Evolutionary conservation across 2,329 filamentous ascomycete genomes (phyloP), one percentile per base, ranked within the genome.

Genomic region (Chaetomium strumarium): DNA sequence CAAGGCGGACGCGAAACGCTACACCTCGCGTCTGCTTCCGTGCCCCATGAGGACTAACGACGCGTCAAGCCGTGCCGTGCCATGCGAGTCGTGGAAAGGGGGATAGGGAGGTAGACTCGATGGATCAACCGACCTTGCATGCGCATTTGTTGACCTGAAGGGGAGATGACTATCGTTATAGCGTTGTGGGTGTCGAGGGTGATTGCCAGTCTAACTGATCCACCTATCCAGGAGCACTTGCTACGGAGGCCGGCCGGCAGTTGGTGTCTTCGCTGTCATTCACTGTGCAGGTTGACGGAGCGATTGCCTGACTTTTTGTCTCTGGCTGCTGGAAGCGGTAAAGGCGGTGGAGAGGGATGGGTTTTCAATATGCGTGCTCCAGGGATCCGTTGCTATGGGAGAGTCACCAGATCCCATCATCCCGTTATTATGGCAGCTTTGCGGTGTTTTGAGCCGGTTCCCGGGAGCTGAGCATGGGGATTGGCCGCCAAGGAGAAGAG

Each of bases 401-500:
- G 33, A 43, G 40, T 44, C 50, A 42, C 51, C 38, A 41, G 41
- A 38, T 31, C 5, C n/a, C 36, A 31, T n/a, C 10, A 29, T 34
- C 17, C 19, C 10, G 31, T 17, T 14, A 11, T n/a, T 17, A 24
- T n/a, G 16, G 29, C 17, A 19, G 37, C 8, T 36, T 30, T 45
- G 36, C 39, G 17, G 34, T 29, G 16, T 43, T 43, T 44, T 24
- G 38, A 34, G 1, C n/a, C 30, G 36, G 37, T 45, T 19, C 37
- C 13, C 31, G 20, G 49, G n/a, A 48, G 41, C 31, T 45, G 40
- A 16, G 34, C 46, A 55, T 57, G 46, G 50, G 46, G 47, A 48
- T 46, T 47, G 37, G 37, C 34, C 47, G 43, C 24, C 24, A 19
- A 42, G 46, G 55, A 57, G 55, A 40, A 47, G n/a, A 19, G 51